These are phyloP conservation scores for Penicillium chermesinum DNA, from an alignment of 495 filamentous ascomycete species.

Conservation along the genomic window DNA sequence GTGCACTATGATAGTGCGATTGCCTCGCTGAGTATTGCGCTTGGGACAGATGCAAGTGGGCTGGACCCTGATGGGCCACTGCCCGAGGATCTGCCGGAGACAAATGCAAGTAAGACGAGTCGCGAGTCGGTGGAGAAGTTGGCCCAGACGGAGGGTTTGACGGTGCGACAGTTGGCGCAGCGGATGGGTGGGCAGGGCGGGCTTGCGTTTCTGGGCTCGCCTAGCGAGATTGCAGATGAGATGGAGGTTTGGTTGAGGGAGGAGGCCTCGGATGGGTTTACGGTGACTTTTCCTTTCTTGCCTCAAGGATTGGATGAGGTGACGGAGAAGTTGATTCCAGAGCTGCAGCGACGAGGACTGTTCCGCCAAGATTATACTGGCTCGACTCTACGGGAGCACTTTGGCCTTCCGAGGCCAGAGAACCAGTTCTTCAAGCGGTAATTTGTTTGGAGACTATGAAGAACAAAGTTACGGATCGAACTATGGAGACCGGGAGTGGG, in stretches of 20 bases:
- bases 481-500: too few relatives aligned
- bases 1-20: slow-evolving; percentile 54
- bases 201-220: slow-evolving; percentile 48
- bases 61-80: slow-evolving; percentile 47
- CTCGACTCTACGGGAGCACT: slow-evolving; percentile 43
- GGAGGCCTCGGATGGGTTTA: slow-evolving; percentile 45
- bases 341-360: slow-evolving; percentile 45
- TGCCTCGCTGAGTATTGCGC: slow-evolving; percentile 46
- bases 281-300: slow-evolving; percentile 45
- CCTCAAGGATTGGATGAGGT: slow-evolving; percentile 51
- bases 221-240: slow-evolving; percentile 44
- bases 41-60: slow-evolving; percentile 42
- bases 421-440: slow-evolving; percentile 43
- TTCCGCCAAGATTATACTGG: slow-evolving; percentile 45
- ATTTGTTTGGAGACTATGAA: too few relatives aligned
- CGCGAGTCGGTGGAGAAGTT: slow-evolving; percentile 39
- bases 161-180: slow-evolving; percentile 47
- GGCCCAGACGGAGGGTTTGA: slow-evolving; percentile 40
- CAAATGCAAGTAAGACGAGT: slow-evolving; percentile 50
- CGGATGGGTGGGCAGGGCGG: slow-evolving; percentile 47
- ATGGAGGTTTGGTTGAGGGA: slow-evolving; percentile 44
- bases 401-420: slow-evolving; percentile 44
- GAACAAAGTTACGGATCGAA: too few relatives aligned
- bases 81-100: slow-evolving; percentile 45
- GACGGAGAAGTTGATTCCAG: slow-evolving; percentile 42